Conservation (phyloP, 1,139 yeast species). For the Hansenula anomala region DNA sequence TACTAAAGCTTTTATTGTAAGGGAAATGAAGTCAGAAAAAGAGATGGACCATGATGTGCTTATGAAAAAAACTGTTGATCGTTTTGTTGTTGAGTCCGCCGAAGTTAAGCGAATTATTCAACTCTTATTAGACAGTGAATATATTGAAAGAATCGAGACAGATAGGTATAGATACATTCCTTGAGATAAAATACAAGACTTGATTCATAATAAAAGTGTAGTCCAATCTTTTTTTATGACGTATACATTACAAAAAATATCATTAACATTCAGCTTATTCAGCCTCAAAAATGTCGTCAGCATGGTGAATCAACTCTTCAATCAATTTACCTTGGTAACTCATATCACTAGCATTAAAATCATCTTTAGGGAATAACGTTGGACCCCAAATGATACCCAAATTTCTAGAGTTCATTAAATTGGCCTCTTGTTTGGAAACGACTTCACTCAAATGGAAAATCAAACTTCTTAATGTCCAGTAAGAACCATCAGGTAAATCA, state of each 20-base stretch:
- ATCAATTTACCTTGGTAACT: conserved; percentile 76
- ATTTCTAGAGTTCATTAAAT: conserved; percentile 78
- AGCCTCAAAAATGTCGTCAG: conserved; percentile 85
- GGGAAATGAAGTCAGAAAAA: conserved; percentile 29
- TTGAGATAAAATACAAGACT: conserved; percentile 1
- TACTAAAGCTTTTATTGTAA: conserved; percentile 31
- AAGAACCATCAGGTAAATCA: conserved; percentile 90
- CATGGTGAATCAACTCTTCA: conserved; percentile 78
- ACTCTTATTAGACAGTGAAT: conserved; percentile 26
- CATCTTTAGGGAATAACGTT: conserved; percentile 59
- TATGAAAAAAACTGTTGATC: conserved; percentile 25
- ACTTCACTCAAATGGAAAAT: conserved; percentile 81
- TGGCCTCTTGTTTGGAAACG: conserved; percentile 54
- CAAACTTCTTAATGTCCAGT: conserved; percentile 81
- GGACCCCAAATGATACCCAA: conserved; percentile 95
- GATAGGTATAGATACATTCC: conserved; percentile 21
- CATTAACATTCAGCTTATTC: conserved; percentile 27
- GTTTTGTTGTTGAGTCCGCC: conserved; percentile 23
- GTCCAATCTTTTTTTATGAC: not conserved
- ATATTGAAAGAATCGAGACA: conserved; percentile 22
- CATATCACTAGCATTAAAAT: conserved; percentile 69
- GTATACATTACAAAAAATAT: no score
- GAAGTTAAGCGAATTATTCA: conserved; percentile 30
- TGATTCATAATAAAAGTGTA: not conserved
- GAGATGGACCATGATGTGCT: conserved; percentile 29